Conservation (phyloP, 106 monocot genomes). For the Allium sativum region DNA sequence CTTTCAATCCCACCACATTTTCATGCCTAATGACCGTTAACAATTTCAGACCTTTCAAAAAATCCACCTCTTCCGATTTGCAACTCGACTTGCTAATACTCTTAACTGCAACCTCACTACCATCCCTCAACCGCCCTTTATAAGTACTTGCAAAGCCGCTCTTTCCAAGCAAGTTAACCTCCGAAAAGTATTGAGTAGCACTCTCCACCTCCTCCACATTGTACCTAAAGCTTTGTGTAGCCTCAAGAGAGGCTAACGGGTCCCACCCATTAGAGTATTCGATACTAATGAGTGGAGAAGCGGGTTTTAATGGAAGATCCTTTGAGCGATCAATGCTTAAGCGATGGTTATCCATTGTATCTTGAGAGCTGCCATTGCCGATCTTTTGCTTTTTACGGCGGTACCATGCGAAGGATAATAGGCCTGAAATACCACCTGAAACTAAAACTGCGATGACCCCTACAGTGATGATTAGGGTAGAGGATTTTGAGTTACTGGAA, state of each 20-base stretch:
- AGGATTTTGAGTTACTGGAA: slow-evolving; percentile 31
- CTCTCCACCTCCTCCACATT: slow-evolving; percentile 84
- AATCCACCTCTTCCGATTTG: slow-evolving; percentile 73
- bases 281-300: slow-evolving; percentile 52
- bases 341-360: slow-evolving; percentile 32
- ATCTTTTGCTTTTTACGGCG: slow-evolving; percentile 49
- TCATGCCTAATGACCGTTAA: slow-evolving; percentile 53
- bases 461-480: slow-evolving; percentile 13
- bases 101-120: slow-evolving; percentile 62
- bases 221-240: slow-evolving; percentile 58
- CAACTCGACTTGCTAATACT: slow-evolving; percentile 82
- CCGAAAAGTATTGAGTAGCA: slow-evolving; percentile 87
- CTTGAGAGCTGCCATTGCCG: slow-evolving; percentile 48
- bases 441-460: slow-evolving; percentile 26
- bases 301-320: slow-evolving; percentile 31
- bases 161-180: slow-evolving; percentile 61
- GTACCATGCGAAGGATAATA: slow-evolving; percentile 42
- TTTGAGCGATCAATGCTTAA: slow-evolving; percentile 55
- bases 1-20: slow-evolving; percentile 55
- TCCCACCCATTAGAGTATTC: slow-evolving; percentile 84
- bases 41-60: slow-evolving; percentile 64
- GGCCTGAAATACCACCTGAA: slow-evolving; percentile 16
- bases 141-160: slow-evolving; percentile 65
- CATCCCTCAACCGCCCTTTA: slow-evolving; percentile 69
- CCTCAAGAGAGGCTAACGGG: slow-evolving; percentile 55